Evolutionary conservation across 139 green algal genomes (phyloP), one percentile per base, ranked within the genome.

Genomic region (Tetratostichococcus sp.): DNA sequence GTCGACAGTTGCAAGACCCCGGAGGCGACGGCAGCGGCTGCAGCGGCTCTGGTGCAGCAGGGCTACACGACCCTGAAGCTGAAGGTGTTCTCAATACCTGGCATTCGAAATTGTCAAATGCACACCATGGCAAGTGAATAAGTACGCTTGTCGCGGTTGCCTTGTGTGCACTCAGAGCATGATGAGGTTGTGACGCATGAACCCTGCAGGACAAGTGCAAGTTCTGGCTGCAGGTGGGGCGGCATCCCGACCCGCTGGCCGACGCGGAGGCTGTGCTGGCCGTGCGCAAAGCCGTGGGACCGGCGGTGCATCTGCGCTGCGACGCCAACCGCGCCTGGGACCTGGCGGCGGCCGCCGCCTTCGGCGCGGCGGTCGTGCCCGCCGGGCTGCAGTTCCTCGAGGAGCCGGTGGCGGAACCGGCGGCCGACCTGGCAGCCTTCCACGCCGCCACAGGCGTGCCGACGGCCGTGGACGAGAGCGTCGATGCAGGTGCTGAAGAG

Each of bases 271-370:
- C 86, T 35, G 75, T 98, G 26, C 30, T 76, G 1, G 85, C 84
- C 0, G 77, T 99, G 8, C 72, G 89, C 0, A 23, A 32, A 0
- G 84, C 87, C 0, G 80, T 98, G 8, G 92, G 90, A 0, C 71
- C 74, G 0, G 8, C 67, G 25, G 76, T 98, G 0, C 71, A 14
- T 5, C 77, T 99, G 22, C 83, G 94, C 0, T 87, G 84, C 1
- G 95, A 99, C 66, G 94, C 95, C 50, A 99, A 99, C 85, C 85
- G 90, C 14, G 79, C 70, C 1, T 99, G 94, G 93, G 77, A 19
- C 8, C 65, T 97, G 43, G 69, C 86, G 23, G 59, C 95, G 42
- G 95, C 95, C 11, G 35, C 80, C 17, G 43, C 50, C 33, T 91
- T 92, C 73, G 84, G 72, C 4, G 59, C 33, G 33, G 69, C 30